Evolutionary conservation across 1,284 basidiomycete genomes (phyloP), one percentile per base, ranked within the genome.

Genomic region (Cronartium ribicola): DNA sequence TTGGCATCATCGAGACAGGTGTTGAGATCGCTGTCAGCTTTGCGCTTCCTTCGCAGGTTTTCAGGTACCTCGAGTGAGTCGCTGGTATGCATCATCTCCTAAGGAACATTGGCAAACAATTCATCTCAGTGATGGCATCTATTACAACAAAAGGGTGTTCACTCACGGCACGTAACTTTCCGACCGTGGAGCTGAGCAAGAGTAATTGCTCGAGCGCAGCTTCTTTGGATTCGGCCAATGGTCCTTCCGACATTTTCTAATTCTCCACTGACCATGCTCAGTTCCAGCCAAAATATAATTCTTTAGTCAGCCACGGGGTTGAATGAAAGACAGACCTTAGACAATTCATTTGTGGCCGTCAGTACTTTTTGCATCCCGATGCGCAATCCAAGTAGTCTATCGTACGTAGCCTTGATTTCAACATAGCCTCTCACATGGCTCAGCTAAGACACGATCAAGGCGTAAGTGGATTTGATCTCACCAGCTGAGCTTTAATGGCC

Each of bases 321-420:
- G 44, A n/a, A n/a, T 48, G 10, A 48, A n/a, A 48, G 44, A 61
- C 60, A 17, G 13, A 55, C 48, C 41, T 29, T 55, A 13, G 43
- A 8, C 10, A 73, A 22, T 40, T 37, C 37, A n/a, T 91, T 90
- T 4, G 87, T 84, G 11, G 88, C 84, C 0, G 83, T 80, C 61
- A 88, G 84, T 29, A 88, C 86, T 83, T 93, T 96, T 82, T 96
- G 94, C 68, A 95, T 82, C 40, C 88, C 88, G 80, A 97, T 97
- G 46, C 94, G 87, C 20, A 90, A 87, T 79, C 94, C 91, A 46
- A 96, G 85, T 44, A 96, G 83, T 5, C 85, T 85, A 80, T 95
- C 91, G 88, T 91, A 95, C 41, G 93, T 83, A 5, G 85, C 84
- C 92, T 95, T 76, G 29, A 59, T 44, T 17, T 5, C 43, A 3